phyloP scores from a whole-genome alignment of 1,139 yeast species.

The Cylindricascospora bacillispora region DNA sequence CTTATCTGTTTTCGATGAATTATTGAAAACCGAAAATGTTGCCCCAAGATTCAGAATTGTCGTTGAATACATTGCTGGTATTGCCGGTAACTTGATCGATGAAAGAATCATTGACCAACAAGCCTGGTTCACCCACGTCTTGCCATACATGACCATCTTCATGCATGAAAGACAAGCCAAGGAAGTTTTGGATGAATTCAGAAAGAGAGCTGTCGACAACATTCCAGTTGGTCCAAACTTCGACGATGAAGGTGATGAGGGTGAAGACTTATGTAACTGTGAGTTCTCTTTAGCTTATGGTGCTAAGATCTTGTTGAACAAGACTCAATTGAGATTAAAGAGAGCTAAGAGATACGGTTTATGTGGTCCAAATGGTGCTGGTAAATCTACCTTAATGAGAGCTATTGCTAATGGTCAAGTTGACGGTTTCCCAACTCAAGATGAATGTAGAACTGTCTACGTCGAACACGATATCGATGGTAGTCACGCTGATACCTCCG shows the following conservation, averaged over 20 bases:
- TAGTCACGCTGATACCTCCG: slow-evolving; percentile 91
- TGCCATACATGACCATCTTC: slow-evolving; percentile 93
- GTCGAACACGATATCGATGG: slow-evolving; percentile 99
- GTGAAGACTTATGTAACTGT: slow-evolving; percentile 99
- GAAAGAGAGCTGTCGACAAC: slow-evolving; percentile 94
- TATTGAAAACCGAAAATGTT: slow-evolving; percentile 52
- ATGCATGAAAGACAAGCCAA: slow-evolving; percentile 88
- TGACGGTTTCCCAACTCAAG: slow-evolving; percentile 99
- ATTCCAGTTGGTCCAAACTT: slow-evolving; percentile 91
- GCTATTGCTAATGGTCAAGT: slow-evolving; percentile 99
- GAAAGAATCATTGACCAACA: slow-evolving; percentile 91
- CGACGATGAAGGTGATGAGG: slow-evolving; percentile 99
- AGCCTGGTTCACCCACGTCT: slow-evolving; percentile 78
- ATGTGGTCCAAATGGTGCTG: slow-evolving; percentile 99
- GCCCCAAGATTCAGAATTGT: slow-evolving; percentile 70
- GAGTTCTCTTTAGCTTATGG: slow-evolving; percentile 99
- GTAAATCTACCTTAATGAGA: slow-evolving; percentile 99
- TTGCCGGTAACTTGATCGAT: slow-evolving; percentile 98
- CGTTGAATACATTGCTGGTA: slow-evolving; percentile 75
- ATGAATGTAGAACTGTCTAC: slow-evolving; percentile 95
- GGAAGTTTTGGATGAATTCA: slow-evolving; percentile 84
- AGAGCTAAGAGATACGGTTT: slow-evolving; percentile 99
- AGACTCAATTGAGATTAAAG: slow-evolving; percentile 98
- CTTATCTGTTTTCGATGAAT: slow-evolving; percentile 64
- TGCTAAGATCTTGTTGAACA: slow-evolving; percentile 99